Conservation (phyloP, 1,139 yeast genomes). For the Hyphopichia wangnamkhiaoensis region DNA sequence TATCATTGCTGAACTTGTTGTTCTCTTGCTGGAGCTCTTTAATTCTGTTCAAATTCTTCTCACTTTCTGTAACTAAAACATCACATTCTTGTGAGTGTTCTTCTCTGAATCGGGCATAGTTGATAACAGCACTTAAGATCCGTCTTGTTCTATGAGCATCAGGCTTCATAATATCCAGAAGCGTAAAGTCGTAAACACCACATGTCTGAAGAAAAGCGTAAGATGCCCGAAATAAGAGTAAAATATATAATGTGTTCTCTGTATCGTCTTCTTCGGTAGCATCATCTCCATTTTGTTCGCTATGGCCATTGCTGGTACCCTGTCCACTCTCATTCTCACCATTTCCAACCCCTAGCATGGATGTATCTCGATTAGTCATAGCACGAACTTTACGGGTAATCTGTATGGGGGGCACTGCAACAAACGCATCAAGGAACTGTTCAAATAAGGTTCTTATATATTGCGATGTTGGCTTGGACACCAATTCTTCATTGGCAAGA, state of each 20-base stretch:
- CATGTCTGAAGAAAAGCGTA: conserved; percentile 65
- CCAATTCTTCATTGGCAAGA: conserved; percentile 60
- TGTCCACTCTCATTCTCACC: conserved; percentile 1
- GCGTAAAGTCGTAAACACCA: conserved; percentile 75
- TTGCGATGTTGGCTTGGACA: conserved; percentile 64
- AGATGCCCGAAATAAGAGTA: conserved; percentile 61
- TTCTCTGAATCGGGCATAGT: conserved; percentile 83
- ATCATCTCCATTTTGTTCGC: conserved; percentile 22
- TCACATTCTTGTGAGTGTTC: conserved; percentile 73
- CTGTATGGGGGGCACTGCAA: conserved; percentile 57
- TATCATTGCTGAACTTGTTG: conserved; percentile 41
- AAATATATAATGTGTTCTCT: conserved; percentile 40
- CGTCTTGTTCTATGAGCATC: conserved; percentile 66
- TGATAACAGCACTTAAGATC: conserved; percentile 78
- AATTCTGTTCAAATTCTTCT: conserved; percentile 44
- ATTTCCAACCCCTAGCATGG: conserved; percentile 1
- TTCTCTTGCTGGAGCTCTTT: conserved; percentile 34
- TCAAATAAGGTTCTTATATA: conserved; percentile 65
- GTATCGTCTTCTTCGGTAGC: conserved; percentile 31
- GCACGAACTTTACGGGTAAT: conserved; percentile 19
- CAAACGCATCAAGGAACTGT: conserved; percentile 69
- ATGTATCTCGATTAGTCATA: conserved; percentile 8
- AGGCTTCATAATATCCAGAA: conserved; percentile 67
- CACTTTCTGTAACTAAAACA: conserved; percentile 54
- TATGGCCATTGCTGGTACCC: conserved; percentile 11